Evolutionary conservation across 768 basidiomycete genomes (phyloP).

Genomic region (Termitomyces sp.): DNA sequence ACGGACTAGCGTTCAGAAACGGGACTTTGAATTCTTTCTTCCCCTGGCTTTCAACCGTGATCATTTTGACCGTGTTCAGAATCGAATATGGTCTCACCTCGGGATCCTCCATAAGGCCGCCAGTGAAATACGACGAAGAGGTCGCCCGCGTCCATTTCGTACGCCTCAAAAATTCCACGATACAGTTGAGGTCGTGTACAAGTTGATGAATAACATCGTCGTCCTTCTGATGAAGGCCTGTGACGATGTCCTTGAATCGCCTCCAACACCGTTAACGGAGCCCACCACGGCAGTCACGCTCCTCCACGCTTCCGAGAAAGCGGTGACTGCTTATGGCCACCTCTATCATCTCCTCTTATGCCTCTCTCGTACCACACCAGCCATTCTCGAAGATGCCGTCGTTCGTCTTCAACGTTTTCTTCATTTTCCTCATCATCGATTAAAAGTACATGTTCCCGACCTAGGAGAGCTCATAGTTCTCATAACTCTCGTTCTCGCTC

Average conservation of each 20-base stretch:
- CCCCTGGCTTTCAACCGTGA: constrained; percentile 39
- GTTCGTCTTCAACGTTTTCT: constrained; percentile 28
- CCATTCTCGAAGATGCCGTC: constrained; percentile 30
- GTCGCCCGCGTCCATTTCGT: constrained; percentile 12
- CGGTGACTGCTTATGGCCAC: constrained; percentile 42
- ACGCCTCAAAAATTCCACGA: constrained; percentile 21
- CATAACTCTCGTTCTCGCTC: constrained; percentile 34
- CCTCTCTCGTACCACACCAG: constrained; percentile 25
- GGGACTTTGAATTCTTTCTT: constrained; percentile 36
- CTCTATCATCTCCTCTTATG: constrained; percentile 40
- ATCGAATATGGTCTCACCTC: constrained; percentile 31
- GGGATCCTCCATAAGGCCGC: constrained; percentile 27
- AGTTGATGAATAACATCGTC: constrained; percentile 46
- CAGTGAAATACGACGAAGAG: constrained; percentile 11
- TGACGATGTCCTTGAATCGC: constrained; percentile 28
- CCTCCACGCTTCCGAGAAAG: constrained; percentile 40
- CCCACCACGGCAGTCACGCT: constrained; percentile 16
- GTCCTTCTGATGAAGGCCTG: constrained; percentile 42
- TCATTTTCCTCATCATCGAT: constrained; percentile 22
- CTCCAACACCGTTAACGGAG: background rate
- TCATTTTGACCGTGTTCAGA: constrained; percentile 32
- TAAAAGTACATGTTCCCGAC: constrained; percentile 33
- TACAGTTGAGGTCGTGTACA: constrained; percentile 32
- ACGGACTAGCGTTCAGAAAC: constrained; percentile 38
- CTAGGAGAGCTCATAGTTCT: constrained; percentile 40